Percentiles rank a stretch among this genome's conserved stretches.
Evolutionary conservation across 2,329 filamentous ascomycete genomes (phyloP).

Genomic region (Exophiala aquamarina): DNA sequence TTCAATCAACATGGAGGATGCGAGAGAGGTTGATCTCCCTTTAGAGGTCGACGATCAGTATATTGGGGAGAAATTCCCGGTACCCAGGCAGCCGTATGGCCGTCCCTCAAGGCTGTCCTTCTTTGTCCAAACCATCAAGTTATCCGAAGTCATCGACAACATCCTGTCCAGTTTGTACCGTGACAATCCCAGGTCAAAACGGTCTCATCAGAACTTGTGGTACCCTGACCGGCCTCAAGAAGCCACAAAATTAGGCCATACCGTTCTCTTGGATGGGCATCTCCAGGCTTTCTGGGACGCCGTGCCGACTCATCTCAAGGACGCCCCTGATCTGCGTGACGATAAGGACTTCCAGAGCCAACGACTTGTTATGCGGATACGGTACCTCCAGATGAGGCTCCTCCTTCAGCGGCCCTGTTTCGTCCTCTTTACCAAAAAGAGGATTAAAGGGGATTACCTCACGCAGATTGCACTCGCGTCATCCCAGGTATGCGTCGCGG

Average conservation of each 20-base stretch:
- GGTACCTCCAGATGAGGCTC: background rate
- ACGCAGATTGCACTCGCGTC: background rate
- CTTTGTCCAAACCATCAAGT: conserved; percentile 9
- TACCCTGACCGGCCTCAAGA: too few relatives aligned
- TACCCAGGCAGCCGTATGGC: conserved; percentile 4
- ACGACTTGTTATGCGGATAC: conserved; percentile 8
- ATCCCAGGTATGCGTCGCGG: background rate
- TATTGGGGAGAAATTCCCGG: conserved; percentile 1
- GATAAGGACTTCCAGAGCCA: conserved; percentile 5
- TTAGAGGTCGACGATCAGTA: conserved; percentile 8
- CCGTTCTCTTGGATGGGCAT: conserved; percentile 2
- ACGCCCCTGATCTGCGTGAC: conserved; percentile 1
- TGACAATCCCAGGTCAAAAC: conserved; percentile 4
- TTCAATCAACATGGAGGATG: conserved; percentile 1
- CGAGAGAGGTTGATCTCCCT: conserved; percentile 4
- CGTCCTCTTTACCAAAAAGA: background rate
- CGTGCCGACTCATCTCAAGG: conserved; percentile 4
- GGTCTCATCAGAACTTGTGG: too few relatives aligned
- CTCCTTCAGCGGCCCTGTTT: conserved; percentile 2
- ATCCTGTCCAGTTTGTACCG: conserved; percentile 5
- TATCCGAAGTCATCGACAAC: conserved; percentile 9
- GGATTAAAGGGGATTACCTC: background rate
- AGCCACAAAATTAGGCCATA: background rate
- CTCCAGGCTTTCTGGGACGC: conserved; percentile 4
- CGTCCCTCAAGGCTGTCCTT: conserved; percentile 2